Evolutionary conservation across 768 basidiomycete genomes (phyloP).

Genomic region (Tulasnella sp.): DNA sequence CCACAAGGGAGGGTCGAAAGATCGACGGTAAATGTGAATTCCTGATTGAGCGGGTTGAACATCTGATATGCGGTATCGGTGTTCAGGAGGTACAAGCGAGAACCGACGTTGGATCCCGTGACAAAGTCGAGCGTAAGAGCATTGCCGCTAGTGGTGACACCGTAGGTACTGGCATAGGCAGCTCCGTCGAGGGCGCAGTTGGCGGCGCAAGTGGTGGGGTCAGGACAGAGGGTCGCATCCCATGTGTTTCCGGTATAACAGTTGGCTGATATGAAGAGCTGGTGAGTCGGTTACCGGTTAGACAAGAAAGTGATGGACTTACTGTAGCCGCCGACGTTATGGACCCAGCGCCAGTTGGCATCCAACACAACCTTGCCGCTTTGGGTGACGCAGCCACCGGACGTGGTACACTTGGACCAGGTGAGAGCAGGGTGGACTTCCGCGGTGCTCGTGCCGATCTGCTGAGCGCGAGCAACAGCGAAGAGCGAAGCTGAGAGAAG

Average conservation of each 20-base stretch:
- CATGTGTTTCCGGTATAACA: slow-evolving; percentile 49
- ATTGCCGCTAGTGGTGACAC: slow-evolving; percentile 17
- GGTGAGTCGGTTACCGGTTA: too few species aligned
- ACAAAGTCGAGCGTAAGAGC: slow-evolving; percentile 17
- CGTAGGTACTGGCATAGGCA: slow-evolving; percentile 19
- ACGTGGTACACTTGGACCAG: slow-evolving; percentile 37
- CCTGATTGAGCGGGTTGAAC: slow-evolving; percentile 45
- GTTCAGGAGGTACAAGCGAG: slow-evolving; percentile 38
- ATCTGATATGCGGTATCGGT: slow-evolving; percentile 33
- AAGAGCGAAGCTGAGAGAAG: slow-evolving; percentile 14
- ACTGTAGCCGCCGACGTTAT: slow-evolving; percentile 27
- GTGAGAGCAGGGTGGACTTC: slow-evolving; percentile 42
- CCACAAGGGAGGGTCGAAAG: slow-evolving; percentile 47
- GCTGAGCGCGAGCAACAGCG: slow-evolving; percentile 28
- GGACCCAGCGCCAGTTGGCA: slow-evolving; percentile 24
- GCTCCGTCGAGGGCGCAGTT: slow-evolving; percentile 31
- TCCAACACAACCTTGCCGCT: slow-evolving; percentile 7
- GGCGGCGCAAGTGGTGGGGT: slow-evolving; percentile 37
- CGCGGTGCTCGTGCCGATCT: slow-evolving; percentile 38
- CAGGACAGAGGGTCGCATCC: slow-evolving; percentile 43
- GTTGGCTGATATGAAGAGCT: slow-evolving; percentile 31
- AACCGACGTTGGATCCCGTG: slow-evolving; percentile 16
- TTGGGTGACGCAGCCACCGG: slow-evolving; percentile 23
- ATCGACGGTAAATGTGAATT: slow-evolving; percentile 53
- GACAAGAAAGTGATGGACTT: too few species aligned